Evolutionary conservation across 306 rosid genomes (phyloP), one percentile per base, ranked within the genome.

Genomic region (Vicia villosa): DNA sequence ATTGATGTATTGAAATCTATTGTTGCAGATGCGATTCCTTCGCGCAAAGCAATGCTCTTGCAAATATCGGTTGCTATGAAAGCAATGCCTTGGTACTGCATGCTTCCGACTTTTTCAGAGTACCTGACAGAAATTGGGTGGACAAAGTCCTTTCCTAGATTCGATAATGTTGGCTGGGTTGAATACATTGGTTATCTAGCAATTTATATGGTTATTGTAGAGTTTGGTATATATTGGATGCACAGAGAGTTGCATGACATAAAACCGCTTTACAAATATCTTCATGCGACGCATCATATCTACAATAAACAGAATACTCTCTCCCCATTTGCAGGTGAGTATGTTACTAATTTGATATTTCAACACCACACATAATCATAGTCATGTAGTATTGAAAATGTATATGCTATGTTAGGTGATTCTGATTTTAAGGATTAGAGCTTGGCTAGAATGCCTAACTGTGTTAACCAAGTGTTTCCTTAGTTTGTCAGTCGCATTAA

Each of bases 231-330:
- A 49, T 94, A 94, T 84, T 94, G 98, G 98, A 74, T 87, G 92
- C 98, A 94, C 62, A 81, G 95, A 63, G 96, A 82, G 82, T 77
- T 94, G 81, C 98, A 94, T 13, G 98, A 94, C 77, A 88, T 94
- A 74, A 94, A 87, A 77, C 97, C 98, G 50, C 92, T 94, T 28
- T 94, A 94, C 79, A 94, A 88, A 58, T 73, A 87, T 83, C 97
- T 94, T 54, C 98, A 94, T 57, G 89, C 91, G 55, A 88, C 91
- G 8, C 98, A 90, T 82, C 98, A 94, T 76, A 66, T 85, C 73
- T 94, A 90, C 86, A 94, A 94, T 83, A 94, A 90, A 83, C 97
- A 88, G 80, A 91, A 84, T 56, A 90, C 95, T 72, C 97, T 94
- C 74, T 94, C 97, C 69, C 97, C 98, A 17, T 94, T 94, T 75